Evolutionary conservation across 352 stramenopile genomes (phyloP), one percentile per base, ranked within the genome.

Genomic region (Globisporangium paddicum): DNA sequence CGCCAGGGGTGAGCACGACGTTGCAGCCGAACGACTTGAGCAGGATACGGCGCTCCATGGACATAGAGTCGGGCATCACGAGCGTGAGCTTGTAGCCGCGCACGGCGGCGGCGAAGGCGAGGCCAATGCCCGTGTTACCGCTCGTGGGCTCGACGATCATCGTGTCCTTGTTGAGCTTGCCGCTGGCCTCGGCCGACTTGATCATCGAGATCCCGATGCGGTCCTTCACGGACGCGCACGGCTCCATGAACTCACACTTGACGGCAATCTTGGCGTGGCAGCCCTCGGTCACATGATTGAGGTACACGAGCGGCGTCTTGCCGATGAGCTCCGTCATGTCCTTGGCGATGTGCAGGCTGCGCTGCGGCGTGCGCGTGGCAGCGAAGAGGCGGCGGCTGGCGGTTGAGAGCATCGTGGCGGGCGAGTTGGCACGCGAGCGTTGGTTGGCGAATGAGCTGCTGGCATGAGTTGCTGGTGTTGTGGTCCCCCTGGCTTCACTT

Each of bases 21-120:
- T 96, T 77, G 53, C 86, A 94, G 50, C 90, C 91, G 52, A 97
- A 96, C 1, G 93, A 89, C 78, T 98, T 98, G 57, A 98, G 80
- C 32, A 98, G 65, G 45, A 98, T 97, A 32, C 93, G 92, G 64
- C 95, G 89, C 76, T 98, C 95, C 90, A 98, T 98, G 34, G 77
- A 94, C 93, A 98, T 98, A 47, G 82, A 93, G 78, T 98, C 93
- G 11, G 95, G 95, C 93, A 98, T 98, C 57, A 96, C 96, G 8
- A 98, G 78, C 60, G 96, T 96, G 37, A 98, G 67, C 63, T 95
- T 90, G 75, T 97, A 97, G 53, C 95, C 93, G 30, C 82, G 77
- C 63, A 93, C 88, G 8, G 89, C 86, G 7, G 84, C 86, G 25
- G 96, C 92, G 67, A 98, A 97, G 30, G 95, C 93, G 19, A 98